Base-by-base conservation (phyloP, 331 rosid genomes). In the Pyrus hybrid region DNA sequence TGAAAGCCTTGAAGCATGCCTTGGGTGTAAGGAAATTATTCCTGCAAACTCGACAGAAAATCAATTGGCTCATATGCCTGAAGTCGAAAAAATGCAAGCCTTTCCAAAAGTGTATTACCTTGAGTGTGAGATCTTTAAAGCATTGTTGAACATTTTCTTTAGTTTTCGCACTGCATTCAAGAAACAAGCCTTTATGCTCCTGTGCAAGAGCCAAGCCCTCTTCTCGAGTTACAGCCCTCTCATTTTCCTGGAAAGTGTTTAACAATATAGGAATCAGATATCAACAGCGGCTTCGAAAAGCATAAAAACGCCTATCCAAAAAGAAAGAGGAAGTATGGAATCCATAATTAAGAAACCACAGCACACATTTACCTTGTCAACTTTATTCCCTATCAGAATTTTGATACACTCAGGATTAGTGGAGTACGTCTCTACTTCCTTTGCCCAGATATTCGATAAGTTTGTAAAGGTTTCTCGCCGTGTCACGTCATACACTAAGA, bases 161-260 rank as follows among this genome's bases (percentile, higher is more conserved):
- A 28, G 90, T 90, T 90, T 90, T 93, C 16, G 98, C 96, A 60
- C 96, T 90, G 75, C 93, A 88, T 85, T 93, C 98, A 43, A 93
- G 79, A 80, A 93, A 93, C 86, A 87, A 82, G 77, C 84, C 85
- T 71, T 77, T 78, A 43, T 90, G 98, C 77, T 90, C 78, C 66
- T 86, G 83, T 16, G 98, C 98, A 83, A 90, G 96, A 41, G 96
- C 90, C 84, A 90, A 68, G 37, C 96, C 98, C 75, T 93, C 98
- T 86, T 93, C 98, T 80, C 80, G 86, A 10, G 87, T 86, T 74
- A 93, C 98, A 26, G 79, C 93, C 84, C 96, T 88, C 70, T 88
- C 93, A 28, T 82, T 79, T 63, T 89, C 96, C 98, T 92, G 85
- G 69, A 58, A 58, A 73, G 45, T 23, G 26, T 70, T 47, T 49